Percentiles rank a stretch among this genome's conserved stretches.
phyloP scores from a whole-genome alignment of 495 filamentous ascomycete genomes.

The Penicillium canariense region DNA sequence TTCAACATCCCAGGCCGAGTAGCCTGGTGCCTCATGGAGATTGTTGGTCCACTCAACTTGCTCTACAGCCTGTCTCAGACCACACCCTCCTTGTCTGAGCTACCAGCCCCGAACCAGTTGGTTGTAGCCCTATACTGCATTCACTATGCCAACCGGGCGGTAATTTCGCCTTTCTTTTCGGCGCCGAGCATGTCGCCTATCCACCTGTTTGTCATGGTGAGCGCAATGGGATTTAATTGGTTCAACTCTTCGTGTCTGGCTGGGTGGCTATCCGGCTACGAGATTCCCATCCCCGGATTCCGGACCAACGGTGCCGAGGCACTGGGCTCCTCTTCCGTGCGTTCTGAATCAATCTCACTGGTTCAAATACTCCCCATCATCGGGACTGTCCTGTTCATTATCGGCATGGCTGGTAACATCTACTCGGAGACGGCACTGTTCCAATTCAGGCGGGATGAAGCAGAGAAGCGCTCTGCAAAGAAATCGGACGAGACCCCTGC shows the following conservation, averaged over 20 bases:
- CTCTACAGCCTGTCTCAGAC: conserved; percentile 74
- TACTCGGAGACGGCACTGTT: conserved; percentile 63
- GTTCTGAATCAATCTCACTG: background rate
- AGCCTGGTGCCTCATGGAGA: conserved; percentile 86
- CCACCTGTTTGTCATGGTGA: conserved; percentile 59
- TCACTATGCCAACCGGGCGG: conserved; percentile 87
- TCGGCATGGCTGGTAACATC: conserved; percentile 78
- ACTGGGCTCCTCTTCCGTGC: conserved; percentile 1
- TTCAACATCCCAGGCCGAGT: conserved; percentile 88
- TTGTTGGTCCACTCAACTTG: conserved; percentile 69
- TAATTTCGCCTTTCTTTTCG: conserved; percentile 72
- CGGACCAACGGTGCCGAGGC: conserved; percentile 7
- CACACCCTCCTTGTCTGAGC: conserved; percentile 18
- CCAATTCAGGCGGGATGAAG: conserved; percentile 56
- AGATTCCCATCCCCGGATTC: conserved; percentile 32
- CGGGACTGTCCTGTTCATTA: conserved; percentile 59
- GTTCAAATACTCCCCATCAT: conserved; percentile 22
- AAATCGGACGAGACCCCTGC: conserved; percentile 33
- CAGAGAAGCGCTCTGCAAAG: conserved; percentile 40
- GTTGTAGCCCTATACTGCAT: conserved; percentile 46
- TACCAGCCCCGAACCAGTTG: conserved; percentile 34
- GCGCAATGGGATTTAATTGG: conserved; percentile 69
- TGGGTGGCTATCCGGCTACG: conserved; percentile 65
- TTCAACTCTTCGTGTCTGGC: conserved; percentile 74
- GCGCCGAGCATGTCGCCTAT: conserved; percentile 91